Conservation (phyloP, 2,329 filamentous ascomycete genomes). For the Camillea tinctor region DNA sequence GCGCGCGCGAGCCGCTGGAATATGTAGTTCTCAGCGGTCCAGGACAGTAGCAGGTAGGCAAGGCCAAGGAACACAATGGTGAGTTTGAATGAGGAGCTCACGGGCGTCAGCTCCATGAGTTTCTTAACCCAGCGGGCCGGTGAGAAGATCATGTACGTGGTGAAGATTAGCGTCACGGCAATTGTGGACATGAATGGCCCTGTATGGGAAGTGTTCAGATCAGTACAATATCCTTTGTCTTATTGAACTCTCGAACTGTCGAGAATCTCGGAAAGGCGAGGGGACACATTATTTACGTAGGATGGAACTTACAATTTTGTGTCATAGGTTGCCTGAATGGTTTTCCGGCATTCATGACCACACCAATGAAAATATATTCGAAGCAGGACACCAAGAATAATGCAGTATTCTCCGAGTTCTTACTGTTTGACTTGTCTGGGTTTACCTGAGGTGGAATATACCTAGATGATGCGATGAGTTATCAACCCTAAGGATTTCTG, state of each 20-base stretch:
- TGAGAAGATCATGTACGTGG: slow-evolving; percentile 76
- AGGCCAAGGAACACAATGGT: slow-evolving; percentile 71
- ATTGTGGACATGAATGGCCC: slow-evolving; percentile 85
- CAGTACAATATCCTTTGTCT: not conserved
- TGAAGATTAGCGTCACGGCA: slow-evolving; percentile 62
- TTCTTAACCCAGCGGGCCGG: slow-evolving; percentile 67
- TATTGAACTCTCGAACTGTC: not conserved
- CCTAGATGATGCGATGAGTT: slow-evolving; percentile 39
- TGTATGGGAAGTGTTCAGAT: slow-evolving; percentile 37
- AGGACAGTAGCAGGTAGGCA: slow-evolving; percentile 67
- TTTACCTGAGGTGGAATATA: slow-evolving; percentile 78
- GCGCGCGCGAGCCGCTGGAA: slow-evolving; percentile 67
- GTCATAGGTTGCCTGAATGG: slow-evolving; percentile 82
- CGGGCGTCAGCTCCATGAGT: slow-evolving; percentile 82
- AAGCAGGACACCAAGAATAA: slow-evolving; percentile 90
- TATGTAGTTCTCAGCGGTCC: slow-evolving; percentile 67
- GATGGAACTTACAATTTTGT: slow-evolving; percentile 66
- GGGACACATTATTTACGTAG: not conserved
- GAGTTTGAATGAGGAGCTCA: slow-evolving; percentile 69
- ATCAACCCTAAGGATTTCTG: not conserved
- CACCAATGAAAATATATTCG: slow-evolving; percentile 87
- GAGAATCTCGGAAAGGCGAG: not conserved
- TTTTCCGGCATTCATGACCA: slow-evolving; percentile 86
- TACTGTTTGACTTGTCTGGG: slow-evolving; percentile 76
- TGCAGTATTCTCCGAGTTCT: slow-evolving; percentile 91